A percentile compares a stretch with the other conserved stretches of the same genome.
Evolutionary conservation across 257 asterid species (phyloP).

Genomic region (Nemophila menziesii): DNA sequence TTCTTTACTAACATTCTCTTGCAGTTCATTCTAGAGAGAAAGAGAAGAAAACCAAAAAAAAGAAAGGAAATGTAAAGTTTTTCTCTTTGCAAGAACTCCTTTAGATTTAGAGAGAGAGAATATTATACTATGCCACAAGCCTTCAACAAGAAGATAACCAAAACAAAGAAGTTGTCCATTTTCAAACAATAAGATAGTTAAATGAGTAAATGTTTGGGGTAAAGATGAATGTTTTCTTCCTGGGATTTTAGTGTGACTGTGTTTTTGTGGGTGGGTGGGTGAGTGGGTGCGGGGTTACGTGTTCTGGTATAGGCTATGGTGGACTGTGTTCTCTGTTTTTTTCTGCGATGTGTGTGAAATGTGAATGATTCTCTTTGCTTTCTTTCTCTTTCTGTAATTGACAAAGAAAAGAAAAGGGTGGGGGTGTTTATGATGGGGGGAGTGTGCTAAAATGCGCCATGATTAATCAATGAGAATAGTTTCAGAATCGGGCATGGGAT

Average conservation of each 20-base stretch:
- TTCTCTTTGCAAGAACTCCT: constrained; percentile 11
- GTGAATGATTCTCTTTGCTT: constrained; percentile 31
- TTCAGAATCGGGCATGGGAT: constrained; percentile 29
- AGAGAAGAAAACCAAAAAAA: constrained; percentile 2
- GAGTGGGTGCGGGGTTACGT: not conserved
- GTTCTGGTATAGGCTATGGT: not conserved
- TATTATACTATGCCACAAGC: constrained; percentile 82
- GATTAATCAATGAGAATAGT: constrained; percentile 43
- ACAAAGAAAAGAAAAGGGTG: constrained; percentile 22
- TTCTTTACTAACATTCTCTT: constrained; percentile 32
- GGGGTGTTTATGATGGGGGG: constrained; percentile 17
- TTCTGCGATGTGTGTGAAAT: constrained; percentile 19
- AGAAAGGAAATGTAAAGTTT: constrained; percentile 9
- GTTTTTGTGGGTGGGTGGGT: not conserved
- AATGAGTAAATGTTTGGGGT: not conserved
- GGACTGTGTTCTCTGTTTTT: not conserved
- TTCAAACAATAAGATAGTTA: constrained; percentile 7
- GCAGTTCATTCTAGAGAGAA: constrained; percentile 49
- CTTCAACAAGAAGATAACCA: constrained; percentile 58
- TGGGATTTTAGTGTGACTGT: not conserved
- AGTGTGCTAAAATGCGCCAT: constrained; percentile 43
- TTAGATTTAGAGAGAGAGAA: no score
- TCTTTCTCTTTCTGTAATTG: constrained; percentile 16
- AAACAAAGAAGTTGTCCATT: constrained; percentile 56
- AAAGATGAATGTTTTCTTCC: constrained; percentile 30